Percentiles rank a stretch among this genome's conserved stretches.
These are phyloP conservation scores for Mortierella sp. DNA, from an alignment of 371 early-diverging fungal genomes.

Conservation along the genomic window DNA sequence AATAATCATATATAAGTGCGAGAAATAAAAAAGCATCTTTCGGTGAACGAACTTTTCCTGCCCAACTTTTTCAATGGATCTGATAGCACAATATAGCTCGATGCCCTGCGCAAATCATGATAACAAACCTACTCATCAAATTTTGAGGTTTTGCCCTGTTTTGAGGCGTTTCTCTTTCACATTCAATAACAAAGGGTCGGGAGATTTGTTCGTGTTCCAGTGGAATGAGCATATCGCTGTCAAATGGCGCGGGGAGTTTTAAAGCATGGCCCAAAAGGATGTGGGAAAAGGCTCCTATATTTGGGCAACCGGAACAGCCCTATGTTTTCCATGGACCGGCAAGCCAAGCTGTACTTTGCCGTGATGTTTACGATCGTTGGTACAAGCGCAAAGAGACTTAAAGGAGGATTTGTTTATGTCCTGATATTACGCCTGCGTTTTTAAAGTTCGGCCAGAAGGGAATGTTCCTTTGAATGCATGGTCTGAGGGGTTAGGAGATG, in stretches of 20 bases:
- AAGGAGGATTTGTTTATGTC: neutral
- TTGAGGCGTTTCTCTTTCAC: too few relatives aligned
- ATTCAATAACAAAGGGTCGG: too few relatives aligned
- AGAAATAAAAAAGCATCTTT: neutral
- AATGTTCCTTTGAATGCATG: too few relatives aligned
- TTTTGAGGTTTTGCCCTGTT: too few relatives aligned
- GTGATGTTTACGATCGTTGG: neutral
- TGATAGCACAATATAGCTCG: neutral
- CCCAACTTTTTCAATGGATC: neutral
- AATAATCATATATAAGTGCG: too few relatives aligned
- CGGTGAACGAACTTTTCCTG: neutral
- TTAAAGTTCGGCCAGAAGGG: neutral
- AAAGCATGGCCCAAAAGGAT: neutral
- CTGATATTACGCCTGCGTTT: neutral
- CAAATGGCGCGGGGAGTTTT: conserved; percentile 19
- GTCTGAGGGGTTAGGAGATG: neutral
- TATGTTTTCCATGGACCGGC: neutral
- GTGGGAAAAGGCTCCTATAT: conserved; percentile 1
- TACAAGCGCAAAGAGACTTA: neutral
- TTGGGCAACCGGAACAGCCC: conserved; percentile 17
- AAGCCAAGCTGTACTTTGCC: neutral
- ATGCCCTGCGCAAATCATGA: neutral
- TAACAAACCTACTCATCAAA: too few relatives aligned
- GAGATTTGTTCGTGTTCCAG: neutral
- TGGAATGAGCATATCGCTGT: neutral